Conservation (phyloP, 768 basidiomycete genomes). For the Lentinula sp. region DNA sequence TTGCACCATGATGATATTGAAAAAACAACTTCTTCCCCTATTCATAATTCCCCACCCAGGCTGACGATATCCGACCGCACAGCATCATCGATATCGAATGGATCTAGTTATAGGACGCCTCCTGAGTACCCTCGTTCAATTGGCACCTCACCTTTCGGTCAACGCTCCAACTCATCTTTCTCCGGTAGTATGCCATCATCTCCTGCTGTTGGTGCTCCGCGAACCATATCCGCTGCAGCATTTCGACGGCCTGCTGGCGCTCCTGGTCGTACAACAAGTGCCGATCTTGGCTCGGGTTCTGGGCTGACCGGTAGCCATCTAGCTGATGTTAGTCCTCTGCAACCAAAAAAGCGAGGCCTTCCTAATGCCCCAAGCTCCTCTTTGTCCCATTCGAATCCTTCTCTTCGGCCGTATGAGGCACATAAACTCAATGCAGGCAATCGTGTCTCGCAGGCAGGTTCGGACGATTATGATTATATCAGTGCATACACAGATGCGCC, state of each 20-base stretch:
- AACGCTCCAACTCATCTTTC: background rate
- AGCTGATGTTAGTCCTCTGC: constrained; percentile 1
- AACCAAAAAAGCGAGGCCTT: background rate
- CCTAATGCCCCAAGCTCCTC: background rate
- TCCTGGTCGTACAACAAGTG: background rate
- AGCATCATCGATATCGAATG: background rate
- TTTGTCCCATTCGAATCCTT: background rate
- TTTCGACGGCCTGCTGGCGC: background rate
- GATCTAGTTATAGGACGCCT: constrained; percentile 1
- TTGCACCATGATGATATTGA: background rate
- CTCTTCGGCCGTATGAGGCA: background rate
- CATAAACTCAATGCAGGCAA: background rate
- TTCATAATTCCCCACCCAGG: background rate
- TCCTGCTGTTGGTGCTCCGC: background rate
- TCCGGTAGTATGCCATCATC: background rate
- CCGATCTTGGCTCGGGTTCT: background rate
- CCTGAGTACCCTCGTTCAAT: constrained; percentile 4
- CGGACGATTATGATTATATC: constrained; percentile 4
- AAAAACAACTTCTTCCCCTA: background rate
- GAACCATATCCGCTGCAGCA: constrained; percentile 6
- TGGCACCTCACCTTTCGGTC: constrained; percentile 2
- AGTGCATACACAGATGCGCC: constrained; percentile 1
- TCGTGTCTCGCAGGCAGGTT: background rate
- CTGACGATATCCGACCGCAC: background rate
- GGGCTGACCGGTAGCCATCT: background rate